Conservation (phyloP, 768 basidiomycete species). For the Kwoniella sp. region DNA sequence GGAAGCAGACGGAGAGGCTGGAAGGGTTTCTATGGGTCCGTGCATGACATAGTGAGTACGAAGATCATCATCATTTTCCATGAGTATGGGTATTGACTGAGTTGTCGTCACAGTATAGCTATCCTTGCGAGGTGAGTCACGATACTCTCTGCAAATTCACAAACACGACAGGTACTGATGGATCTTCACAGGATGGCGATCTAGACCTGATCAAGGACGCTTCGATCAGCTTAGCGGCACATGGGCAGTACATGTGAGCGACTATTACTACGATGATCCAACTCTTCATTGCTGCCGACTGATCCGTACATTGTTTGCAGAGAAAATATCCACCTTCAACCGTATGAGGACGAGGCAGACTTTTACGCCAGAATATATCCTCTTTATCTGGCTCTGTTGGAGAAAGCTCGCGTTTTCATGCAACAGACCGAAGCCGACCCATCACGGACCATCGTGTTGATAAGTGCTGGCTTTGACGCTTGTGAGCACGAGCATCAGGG, state of each 20-base stretch:
- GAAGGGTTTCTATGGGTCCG: conserved; percentile 76
- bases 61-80: too few species aligned
- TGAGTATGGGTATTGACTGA: too few species aligned
- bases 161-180: too few species aligned
- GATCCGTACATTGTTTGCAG: conserved; percentile 26
- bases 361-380: conserved; percentile 77
- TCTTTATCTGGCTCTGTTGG: conserved; percentile 66
- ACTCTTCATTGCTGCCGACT: too few species aligned
- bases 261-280: not conserved
- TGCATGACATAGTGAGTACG: conserved; percentile 81
- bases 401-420: conserved; percentile 71
- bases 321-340: conserved; percentile 68
- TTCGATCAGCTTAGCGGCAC: conserved; percentile 74
- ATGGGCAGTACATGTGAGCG: conserved; percentile 74
- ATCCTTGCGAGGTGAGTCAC: conserved; percentile 76
- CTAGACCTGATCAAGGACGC: conserved; percentile 77
- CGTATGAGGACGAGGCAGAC: conserved; percentile 69
- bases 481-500: conserved; percentile 84
- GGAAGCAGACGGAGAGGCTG: conserved; percentile 55
- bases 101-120: conserved; percentile 60
- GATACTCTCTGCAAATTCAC: not conserved
- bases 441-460: conserved; percentile 76
- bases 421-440: conserved; percentile 63
- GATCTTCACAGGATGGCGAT: conserved; percentile 70
- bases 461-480: conserved; percentile 95